Percentiles rank a stretch among this genome's conserved stretches.
Conservation (phyloP, 495 filamentous ascomycete genomes). For the Cladorrhinum samala region DNA sequence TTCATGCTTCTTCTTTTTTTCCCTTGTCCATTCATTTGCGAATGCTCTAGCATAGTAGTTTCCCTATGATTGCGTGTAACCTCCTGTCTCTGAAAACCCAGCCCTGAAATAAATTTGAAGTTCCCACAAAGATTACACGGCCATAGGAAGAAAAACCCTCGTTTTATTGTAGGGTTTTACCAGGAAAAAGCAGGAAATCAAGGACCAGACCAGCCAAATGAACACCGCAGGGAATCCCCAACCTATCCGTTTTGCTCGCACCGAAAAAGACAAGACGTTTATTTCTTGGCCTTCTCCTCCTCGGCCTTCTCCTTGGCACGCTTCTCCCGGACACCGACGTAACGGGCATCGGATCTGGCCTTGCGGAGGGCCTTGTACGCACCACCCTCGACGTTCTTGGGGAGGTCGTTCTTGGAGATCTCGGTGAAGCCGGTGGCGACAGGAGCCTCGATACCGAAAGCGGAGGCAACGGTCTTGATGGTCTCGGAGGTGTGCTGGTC, state of each 20-base stretch:
- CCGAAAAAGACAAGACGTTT: conserved; percentile 39
- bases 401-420: conserved; percentile 74
- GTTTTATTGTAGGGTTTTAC: neutral
- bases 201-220: conserved; percentile 33
- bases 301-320: conserved; percentile 88
- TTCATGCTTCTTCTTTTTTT: conserved; percentile 32
- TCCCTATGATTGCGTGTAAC: conserved; percentile 33
- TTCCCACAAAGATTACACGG: conserved; percentile 25
- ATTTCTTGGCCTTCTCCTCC: conserved; percentile 81
- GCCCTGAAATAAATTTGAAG: conserved; percentile 15
- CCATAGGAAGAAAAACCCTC: conserved; percentile 14
- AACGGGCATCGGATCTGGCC: conserved; percentile 76
- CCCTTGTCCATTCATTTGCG: conserved; percentile 31
- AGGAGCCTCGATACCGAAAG: conserved; percentile 65
- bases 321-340: conserved; percentile 84
- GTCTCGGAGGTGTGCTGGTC: conserved; percentile 74
- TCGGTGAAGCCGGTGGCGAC: conserved; percentile 57
- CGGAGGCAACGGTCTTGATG: conserved; percentile 44
- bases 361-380: conserved; percentile 82
- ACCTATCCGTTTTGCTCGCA: conserved; percentile 19
- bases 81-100: conserved; percentile 16
- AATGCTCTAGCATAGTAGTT: conserved; percentile 29
- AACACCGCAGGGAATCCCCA: conserved; percentile 31
- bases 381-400: conserved; percentile 66
- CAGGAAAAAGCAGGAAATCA: neutral